Percentiles rank a stretch among this genome's conserved stretches.
phyloP scores from a whole-genome alignment of 2,329 filamentous ascomycete genomes.

The Fonsecaea pedrosoi region DNA sequence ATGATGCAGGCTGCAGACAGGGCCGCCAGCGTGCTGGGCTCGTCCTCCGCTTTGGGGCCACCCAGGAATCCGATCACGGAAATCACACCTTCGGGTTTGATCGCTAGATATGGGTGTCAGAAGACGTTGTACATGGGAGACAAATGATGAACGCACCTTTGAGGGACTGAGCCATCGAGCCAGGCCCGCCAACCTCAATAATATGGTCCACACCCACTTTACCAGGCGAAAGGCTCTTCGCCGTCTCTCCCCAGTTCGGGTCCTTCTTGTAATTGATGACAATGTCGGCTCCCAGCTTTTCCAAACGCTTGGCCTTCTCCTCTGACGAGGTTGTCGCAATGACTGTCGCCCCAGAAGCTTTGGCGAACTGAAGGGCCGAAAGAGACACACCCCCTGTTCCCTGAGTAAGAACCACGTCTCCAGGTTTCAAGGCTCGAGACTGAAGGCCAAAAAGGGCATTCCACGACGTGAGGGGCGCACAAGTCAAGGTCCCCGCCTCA shows the following conservation, averaged over 20 bases:
- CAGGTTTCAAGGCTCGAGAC: slow-evolving; percentile 57
- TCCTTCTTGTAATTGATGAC: slow-evolving; percentile 67
- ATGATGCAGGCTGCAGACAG: slow-evolving; percentile 61
- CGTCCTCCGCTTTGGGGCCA: slow-evolving; percentile 46
- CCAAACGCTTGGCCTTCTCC: slow-evolving; percentile 60
- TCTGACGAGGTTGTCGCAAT: slow-evolving; percentile 67
- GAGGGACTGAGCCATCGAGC: slow-evolving; percentile 65
- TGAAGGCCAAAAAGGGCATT: slow-evolving; percentile 68
- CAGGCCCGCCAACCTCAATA: slow-evolving; percentile 69
- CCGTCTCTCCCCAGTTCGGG: slow-evolving; percentile 66
- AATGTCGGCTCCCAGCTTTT: slow-evolving; percentile 63
- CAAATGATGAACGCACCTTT: slow-evolving; percentile 40
- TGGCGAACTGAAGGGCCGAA: slow-evolving; percentile 52
- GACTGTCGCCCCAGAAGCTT: slow-evolving; percentile 59
- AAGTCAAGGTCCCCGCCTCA: slow-evolving; percentile 65
- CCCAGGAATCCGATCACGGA: slow-evolving; percentile 62
- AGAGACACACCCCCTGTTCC: slow-evolving; percentile 67
- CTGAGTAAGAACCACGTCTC: slow-evolving; percentile 64
- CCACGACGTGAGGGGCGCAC: slow-evolving; percentile 70
- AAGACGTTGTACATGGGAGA: not conserved
- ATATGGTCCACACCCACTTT: slow-evolving; percentile 67
- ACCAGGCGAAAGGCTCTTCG: slow-evolving; percentile 57
- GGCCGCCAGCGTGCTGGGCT: slow-evolving; percentile 61
- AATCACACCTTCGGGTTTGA: slow-evolving; percentile 58
- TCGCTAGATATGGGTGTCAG: slow-evolving; percentile 44